Evolutionary conservation across 2,329 filamentous ascomycete species (phyloP), one percentile per base, ranked within the genome.

Genomic region (Exophiala oligosperma): DNA sequence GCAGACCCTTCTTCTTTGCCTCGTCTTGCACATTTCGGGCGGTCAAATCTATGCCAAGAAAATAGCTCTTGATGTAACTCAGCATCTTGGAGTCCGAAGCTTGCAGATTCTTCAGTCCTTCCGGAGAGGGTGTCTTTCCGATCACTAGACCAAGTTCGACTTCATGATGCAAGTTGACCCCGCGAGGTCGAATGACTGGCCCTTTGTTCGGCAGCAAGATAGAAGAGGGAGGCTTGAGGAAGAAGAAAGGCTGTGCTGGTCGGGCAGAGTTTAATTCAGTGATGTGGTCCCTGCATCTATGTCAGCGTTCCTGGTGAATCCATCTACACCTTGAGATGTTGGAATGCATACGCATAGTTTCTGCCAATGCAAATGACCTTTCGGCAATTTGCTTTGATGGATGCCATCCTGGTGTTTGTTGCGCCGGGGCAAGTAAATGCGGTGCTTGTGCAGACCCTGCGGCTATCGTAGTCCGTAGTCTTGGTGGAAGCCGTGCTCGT

Each of bases 161-260:
- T 78, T 99, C 94, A 77, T 92, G 96, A 78, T 97, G 93, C 70
- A 97, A 81, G 67, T 87, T 88, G 41, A 95, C 88, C 63, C 93
- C 93, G 68, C 81, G 84, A 44, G 94, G 94, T 46, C 89, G 85
- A 66, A 96, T 82, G 49, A 96, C 86, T 2, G 92, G 88, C 0
- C 92, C 92, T 56, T 86, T 83, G 28, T 85, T 84, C 21, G 65
- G 65, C 23, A 89, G 81, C 3, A 97, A 83, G 67, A 99, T 90
- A 2, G 92, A 90, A 41, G 89, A 91, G 0, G 92, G 79, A 1
- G 94, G 94, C 82, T 99, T 99, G 67, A 97, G 84, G 83, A 99
- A 99, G 86, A 97, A 99, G 79, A 99, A 97, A 26, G 94, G 94
- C 76, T 97, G 92, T 74, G 94, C 95, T 51, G 94, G 94, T 65